These are phyloP conservation scores for Phytophthora podocarpi DNA, from an alignment of 352 stramenopile genomes.

Conservation along the genomic window DNA sequence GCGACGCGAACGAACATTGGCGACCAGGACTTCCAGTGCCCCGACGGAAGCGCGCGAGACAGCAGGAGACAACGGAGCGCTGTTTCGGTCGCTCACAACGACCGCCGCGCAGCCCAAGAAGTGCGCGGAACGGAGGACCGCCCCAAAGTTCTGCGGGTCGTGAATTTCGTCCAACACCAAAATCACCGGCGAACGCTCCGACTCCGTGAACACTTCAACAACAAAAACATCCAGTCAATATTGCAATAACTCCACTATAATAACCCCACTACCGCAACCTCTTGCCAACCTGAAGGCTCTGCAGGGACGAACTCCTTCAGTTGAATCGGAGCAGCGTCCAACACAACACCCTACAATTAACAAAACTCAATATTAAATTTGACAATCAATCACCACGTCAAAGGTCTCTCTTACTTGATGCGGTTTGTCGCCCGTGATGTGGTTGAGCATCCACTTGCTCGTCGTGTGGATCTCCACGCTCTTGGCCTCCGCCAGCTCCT, in stretches of 20 bases:
- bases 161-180: constrained; percentile 81
- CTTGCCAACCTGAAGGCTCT: constrained; percentile 51
- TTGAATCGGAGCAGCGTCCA: constrained; percentile 68
- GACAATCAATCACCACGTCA: neutral
- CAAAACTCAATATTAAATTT: constrained; percentile 29
- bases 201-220: constrained; percentile 37
- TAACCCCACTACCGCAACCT: too few relatives aligned
- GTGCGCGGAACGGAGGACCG: constrained; percentile 77
- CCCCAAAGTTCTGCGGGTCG: constrained; percentile 84
- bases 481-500: constrained; percentile 40
- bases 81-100: constrained; percentile 75
- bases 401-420: constrained; percentile 55
- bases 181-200: constrained; percentile 56
- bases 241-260: too few relatives aligned
- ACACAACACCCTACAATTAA: constrained; percentile 54
- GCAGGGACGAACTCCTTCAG: constrained; percentile 59
- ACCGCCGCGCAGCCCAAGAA: constrained; percentile 77
- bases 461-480: constrained; percentile 26
- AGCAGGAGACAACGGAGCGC: constrained; percentile 69
- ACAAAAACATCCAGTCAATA: neutral
- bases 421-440: constrained; percentile 81
- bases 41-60: constrained; percentile 78
- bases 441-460: constrained; percentile 88
- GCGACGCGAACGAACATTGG: constrained; percentile 49
- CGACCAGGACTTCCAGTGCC: constrained; percentile 75